phyloP scores from a whole-genome alignment of 805 yeast species.

The Lipomyces starkeyi region DNA sequence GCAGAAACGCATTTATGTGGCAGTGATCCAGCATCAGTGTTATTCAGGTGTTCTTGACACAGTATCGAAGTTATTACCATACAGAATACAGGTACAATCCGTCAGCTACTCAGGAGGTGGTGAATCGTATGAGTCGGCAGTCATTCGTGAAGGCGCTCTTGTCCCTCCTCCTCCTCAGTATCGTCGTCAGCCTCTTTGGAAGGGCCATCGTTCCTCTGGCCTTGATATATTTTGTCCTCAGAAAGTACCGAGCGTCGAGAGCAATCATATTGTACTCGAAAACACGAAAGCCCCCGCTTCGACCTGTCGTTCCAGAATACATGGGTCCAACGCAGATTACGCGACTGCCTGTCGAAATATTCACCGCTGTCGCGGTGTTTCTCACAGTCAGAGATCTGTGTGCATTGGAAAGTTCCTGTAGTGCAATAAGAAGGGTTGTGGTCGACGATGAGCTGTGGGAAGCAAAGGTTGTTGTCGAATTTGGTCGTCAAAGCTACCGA shows the following conservation, averaged over 20 bases:
- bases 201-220: neutral
- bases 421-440: conserved; percentile 11
- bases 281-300: neutral
- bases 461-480: conserved; percentile 20
- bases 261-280: neutral
- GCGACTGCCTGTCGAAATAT: conserved; percentile 24
- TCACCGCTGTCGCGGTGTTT: conserved; percentile 11
- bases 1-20: too few species aligned
- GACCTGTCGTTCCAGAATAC: conserved; percentile 7
- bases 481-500: conserved; percentile 22
- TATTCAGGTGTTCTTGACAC: neutral
- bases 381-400: conserved; percentile 18
- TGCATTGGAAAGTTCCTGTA: conserved; percentile 11
- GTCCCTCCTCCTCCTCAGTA: neutral
- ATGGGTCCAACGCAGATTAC: conserved; percentile 15
- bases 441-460: conserved; percentile 25
- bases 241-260: neutral
- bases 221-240: neutral
- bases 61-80: neutral
- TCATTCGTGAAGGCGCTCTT: neutral
- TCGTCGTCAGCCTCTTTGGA: conserved; percentile 1
- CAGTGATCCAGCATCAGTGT: too few species aligned
- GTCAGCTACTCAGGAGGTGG: neutral
- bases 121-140: neutral
- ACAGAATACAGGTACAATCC: neutral